Conservation (phyloP, 2,329 filamentous ascomycete genomes). For the Pseudogymnoascus sp. region DNA sequence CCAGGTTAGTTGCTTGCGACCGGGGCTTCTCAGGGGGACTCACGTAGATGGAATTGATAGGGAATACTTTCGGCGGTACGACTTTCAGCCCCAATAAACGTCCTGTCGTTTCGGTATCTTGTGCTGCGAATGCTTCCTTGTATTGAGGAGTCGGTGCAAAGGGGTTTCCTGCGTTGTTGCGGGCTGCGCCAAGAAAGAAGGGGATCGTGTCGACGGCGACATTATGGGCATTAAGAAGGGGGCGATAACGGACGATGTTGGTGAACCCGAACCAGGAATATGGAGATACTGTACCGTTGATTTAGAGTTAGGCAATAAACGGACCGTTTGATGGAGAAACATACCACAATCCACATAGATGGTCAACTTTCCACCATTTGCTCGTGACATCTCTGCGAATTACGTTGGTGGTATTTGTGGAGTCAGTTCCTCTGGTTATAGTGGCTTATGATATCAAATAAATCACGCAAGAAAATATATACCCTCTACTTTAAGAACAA, state of each 20-base stretch:
- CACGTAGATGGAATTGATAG: constrained; percentile 15
- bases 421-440: background rate
- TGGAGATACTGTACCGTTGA: constrained; percentile 13
- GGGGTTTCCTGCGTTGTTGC: constrained; percentile 15
- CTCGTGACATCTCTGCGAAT: background rate
- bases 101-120: constrained; percentile 14
- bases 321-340: background rate
- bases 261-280: constrained; percentile 19
- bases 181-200: constrained; percentile 17
- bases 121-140: constrained; percentile 14
- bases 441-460: background rate
- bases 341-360: constrained; percentile 18
- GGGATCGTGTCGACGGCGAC: constrained; percentile 17
- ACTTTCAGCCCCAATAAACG: constrained; percentile 14
- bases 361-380: constrained; percentile 3
- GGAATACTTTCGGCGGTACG: constrained; percentile 14
- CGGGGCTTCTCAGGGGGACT: constrained; percentile 2
- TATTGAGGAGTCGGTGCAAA: constrained; percentile 15
- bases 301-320: background rate
- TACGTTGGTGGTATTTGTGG: background rate
- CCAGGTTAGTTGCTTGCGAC: background rate
- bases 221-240: constrained; percentile 13
- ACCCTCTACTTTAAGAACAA: background rate
- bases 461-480: background rate
- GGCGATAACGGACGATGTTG: constrained; percentile 13